A percentile compares a stretch with the other conserved stretches of the same genome.
Evolutionary conservation across 2,329 filamentous ascomycete species (phyloP).

Genomic region (Scytalidium lignicola): DNA sequence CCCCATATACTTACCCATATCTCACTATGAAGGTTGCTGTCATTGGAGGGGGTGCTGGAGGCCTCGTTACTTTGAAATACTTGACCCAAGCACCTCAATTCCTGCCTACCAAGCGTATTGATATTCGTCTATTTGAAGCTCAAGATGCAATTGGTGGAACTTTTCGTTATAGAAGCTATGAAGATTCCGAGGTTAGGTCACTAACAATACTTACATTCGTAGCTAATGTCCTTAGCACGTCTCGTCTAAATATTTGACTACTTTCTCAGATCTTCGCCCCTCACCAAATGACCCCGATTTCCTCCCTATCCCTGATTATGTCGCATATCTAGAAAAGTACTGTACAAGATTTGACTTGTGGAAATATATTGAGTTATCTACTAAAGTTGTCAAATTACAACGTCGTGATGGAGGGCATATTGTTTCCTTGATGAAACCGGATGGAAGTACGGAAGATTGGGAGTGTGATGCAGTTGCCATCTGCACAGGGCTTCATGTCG

Average conservation of each 20-base stretch:
- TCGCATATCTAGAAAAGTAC: conserved; percentile 39
- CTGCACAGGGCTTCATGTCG: conserved; percentile 40
- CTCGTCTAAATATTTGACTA: conserved; percentile 44
- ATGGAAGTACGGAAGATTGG: conserved; percentile 9
- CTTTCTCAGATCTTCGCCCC: conserved; percentile 45
- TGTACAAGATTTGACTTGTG: conserved; percentile 33
- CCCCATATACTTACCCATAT: too few species aligned
- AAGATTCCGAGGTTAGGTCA: conserved; percentile 35
- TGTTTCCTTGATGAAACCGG: conserved; percentile 3
- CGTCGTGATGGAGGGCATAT: conserved; percentile 9
- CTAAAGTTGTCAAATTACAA: conserved; percentile 23
- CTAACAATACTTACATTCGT: too few species aligned
- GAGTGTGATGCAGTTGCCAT: conserved; percentile 41
- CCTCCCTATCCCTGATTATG: conserved; percentile 34
- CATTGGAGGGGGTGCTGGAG: conserved; percentile 39
- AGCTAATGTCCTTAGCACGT: conserved; percentile 29
- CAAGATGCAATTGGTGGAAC: conserved; percentile 40
- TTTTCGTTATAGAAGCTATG: conserved; percentile 42
- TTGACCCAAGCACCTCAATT: conserved; percentile 33
- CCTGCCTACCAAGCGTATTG: conserved; percentile 33
- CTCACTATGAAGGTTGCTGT: conserved; percentile 30
- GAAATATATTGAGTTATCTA: conserved; percentile 30
- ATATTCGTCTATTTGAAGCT: conserved; percentile 40
- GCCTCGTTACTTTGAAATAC: conserved; percentile 37
- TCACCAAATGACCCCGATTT: conserved; percentile 39